Base-by-base conservation (phyloP, 371 early-diverging fungal genomes). In the Mucor irregularis region DNA sequence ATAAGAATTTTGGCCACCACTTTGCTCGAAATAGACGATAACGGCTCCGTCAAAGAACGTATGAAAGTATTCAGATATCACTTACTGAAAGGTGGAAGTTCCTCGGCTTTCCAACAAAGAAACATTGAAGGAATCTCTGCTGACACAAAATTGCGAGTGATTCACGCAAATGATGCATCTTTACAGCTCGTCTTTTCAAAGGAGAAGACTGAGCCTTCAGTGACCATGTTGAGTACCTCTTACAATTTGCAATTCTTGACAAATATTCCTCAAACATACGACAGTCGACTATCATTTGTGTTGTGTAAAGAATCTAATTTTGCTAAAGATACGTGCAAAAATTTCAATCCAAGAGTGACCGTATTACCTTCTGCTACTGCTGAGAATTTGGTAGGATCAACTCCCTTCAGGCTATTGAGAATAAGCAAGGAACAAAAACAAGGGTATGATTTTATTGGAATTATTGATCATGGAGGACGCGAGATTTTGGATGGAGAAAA, bases 1-100 rank as follows among this genome's bases (percentile, higher is more conserved):
- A 84, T 87, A 6, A 71, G 75, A 9, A 62, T 66, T 4, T 60
- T 89, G 13, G 74, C 85, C 0, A 49, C 64, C 2, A 66, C 86
- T 13, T 47, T 90, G 59, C 56, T 83, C 5, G 74, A 78, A 14
- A 61, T 86, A 13, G 78, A 83, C 16, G 63, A 60, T 14, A 24
- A 44, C 26, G 1, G 22, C 22, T 28, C 58, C 13, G 42, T 56
- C 6, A 37, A 43, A 2, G 37, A 51, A 1, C 56, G 69, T 7
- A 56, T 69, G 62, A 43, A 17, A 4, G 34, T 64, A 13, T 55
- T 64, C 8, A 45, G 21, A 28, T 29, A 48, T 4, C 13, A 48
- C 34, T 49, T 67, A 14, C 10, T 61, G 24, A 22, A 53, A 6
- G 53, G 33, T 1, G 24, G n/a, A n/a, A n/a, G n/a, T n/a, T n/a